Evolutionary conservation across 495 filamentous ascomycete species (phyloP), one percentile per base, ranked within the genome.

Genomic region (Tetracladium marchalianum): DNA sequence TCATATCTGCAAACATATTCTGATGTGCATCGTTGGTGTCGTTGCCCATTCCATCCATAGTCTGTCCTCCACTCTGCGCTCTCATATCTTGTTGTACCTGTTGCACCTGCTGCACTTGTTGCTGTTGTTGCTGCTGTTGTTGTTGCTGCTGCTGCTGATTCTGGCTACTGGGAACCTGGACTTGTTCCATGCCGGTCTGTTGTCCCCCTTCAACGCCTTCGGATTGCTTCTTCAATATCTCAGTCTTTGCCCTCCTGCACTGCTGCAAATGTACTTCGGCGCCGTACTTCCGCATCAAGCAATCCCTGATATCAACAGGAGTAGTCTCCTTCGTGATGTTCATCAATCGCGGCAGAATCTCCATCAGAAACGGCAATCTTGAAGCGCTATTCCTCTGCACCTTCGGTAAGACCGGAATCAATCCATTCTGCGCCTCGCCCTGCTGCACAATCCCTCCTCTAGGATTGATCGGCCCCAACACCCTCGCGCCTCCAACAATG

Each of bases 221-320:
- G 19, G 13, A 11, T 24, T 38, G 34, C 39, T 52, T 50, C 46
- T 58, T 58, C 46, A 58, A 27, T 10, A 58, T 58, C 33, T 58
- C 56, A 0, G 56, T 53, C 35, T 58, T 58, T 3, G 53, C 56
- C 31, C 56, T 42, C 17, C 56, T 34, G 31, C 56, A 59, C 24
- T 59, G 56, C 31, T 59, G 56, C 16, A 59, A 22, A 47, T 59
- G 52, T 1, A 59, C 53, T 40, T 55, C 53, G 1, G 51, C 50
- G 6, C 56, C 56, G 41, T 51, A 56, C 27, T 53, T 47, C 18
- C 46, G 44, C 17, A 59, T 27, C 19, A 59, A 32, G 43, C 47
- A 54, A 16, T 59, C 53, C 27, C 56, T 43, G 33, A 59, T 59
- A 34, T 59, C 56, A 11, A 45, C 45, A 31, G 53, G 52, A 16